Evolutionary conservation across 169 alveolate genomes (phyloP).

Genomic region (Cryptosporidium ubiquitum): DNA sequence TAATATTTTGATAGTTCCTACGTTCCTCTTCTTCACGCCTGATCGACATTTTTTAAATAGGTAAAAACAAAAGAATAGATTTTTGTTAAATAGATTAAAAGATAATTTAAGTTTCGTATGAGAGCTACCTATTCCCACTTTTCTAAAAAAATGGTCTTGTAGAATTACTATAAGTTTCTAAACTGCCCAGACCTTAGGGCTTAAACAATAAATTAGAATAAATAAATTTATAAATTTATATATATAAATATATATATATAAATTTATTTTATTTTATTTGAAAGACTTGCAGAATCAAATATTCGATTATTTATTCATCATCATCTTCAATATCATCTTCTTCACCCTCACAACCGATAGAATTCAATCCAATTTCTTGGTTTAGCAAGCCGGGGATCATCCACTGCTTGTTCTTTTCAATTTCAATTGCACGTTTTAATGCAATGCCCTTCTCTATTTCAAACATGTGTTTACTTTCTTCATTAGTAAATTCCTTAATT

Average conservation of each 20-base stretch:
- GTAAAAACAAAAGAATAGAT: background rate
- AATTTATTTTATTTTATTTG: no score
- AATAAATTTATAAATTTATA: background rate
- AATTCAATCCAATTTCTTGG: constrained; percentile 18
- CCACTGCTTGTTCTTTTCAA: constrained; percentile 65
- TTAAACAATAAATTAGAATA: background rate
- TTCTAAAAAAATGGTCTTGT: background rate
- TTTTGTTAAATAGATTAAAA: background rate
- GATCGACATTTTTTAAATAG: constrained; percentile 13
- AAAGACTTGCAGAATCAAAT: background rate
- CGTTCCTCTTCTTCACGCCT: constrained; percentile 72
- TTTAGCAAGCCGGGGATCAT: constrained; percentile 45
- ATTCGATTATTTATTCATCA: constrained; percentile 33
- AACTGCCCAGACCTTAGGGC: background rate
- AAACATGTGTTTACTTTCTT: constrained; percentile 41
- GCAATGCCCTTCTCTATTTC: constrained; percentile 59
- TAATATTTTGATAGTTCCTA: background rate
- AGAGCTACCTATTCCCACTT: background rate
- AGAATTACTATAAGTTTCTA: background rate
- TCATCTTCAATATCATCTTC: constrained; percentile 56
- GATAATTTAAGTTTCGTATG: background rate
- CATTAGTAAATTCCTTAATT: constrained; percentile 75
- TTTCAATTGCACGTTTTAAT: constrained; percentile 63
- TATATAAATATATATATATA: background rate
- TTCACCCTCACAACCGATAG: constrained; percentile 42